These are phyloP conservation scores for Ogataea parapolymorpha DNA, from an alignment of 805 yeast genomes.

Conservation along the genomic window DNA sequence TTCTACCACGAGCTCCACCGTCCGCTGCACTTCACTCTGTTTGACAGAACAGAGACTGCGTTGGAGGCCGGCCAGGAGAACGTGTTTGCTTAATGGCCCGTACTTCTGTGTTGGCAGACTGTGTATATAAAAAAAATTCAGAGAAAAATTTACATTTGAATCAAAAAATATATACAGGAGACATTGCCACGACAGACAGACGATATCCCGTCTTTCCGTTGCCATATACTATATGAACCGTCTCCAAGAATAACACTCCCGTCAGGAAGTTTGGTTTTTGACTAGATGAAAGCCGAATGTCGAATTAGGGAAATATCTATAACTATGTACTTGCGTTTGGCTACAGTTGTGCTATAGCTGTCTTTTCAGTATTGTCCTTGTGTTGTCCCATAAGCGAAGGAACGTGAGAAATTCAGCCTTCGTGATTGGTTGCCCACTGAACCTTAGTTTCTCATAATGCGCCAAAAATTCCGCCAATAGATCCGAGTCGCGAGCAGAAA, in stretches of 20 bases:
- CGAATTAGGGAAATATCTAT: conserved; percentile 38
- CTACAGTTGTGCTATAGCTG: not conserved
- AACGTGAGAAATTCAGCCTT: conserved; percentile 59
- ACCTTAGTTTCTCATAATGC: conserved; percentile 65
- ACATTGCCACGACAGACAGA: conserved; percentile 68
- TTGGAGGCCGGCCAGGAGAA: conserved; percentile 68
- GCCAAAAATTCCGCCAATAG: conserved; percentile 36
- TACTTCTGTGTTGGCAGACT: conserved; percentile 4
- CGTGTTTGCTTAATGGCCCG: conserved; percentile 44
- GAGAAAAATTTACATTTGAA: conserved; percentile 30
- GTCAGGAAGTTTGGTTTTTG: conserved; percentile 61
- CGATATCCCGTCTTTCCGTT: conserved; percentile 53
- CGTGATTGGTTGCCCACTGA: conserved; percentile 57
- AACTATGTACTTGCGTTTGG: not conserved
- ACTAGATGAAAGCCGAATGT: conserved; percentile 57
- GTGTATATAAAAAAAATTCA: conserved; percentile 3
- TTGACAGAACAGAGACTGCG: conserved; percentile 52
- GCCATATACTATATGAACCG: conserved; percentile 47
- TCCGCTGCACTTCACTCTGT: conserved; percentile 78
- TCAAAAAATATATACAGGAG: conserved; percentile 58
- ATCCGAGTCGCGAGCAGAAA: conserved; percentile 9
- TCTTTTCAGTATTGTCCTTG: conserved; percentile 2
- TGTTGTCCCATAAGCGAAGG: conserved; percentile 41
- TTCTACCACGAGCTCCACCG: conserved; percentile 87
- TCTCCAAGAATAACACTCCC: conserved; percentile 54